These are phyloP conservation scores for Groenewaldozyma auringiensis DNA, from an alignment of 1,139 yeast genomes.

Conservation along the genomic window DNA sequence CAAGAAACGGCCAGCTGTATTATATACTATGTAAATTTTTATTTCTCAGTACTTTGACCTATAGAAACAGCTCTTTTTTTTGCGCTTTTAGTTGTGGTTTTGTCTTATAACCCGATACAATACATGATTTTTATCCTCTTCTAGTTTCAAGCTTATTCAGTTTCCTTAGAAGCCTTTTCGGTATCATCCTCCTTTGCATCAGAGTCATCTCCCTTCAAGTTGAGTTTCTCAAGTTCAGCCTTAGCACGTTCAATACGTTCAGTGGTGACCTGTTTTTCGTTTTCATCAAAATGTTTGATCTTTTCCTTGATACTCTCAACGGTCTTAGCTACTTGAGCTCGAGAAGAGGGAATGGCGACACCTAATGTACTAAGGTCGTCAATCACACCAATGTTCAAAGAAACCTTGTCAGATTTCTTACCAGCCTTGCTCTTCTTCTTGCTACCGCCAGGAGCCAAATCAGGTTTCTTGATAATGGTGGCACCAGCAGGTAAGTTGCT, in stretches of 20 bases:
- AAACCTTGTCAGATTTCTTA: conserved; percentile 40
- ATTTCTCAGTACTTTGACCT: no score
- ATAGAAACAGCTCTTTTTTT: no score
- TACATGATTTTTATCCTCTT: background rate
- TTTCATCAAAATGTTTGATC: conserved; percentile 57
- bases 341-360: conserved; percentile 70
- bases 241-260: conserved; percentile 68
- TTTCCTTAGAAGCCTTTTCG: background rate
- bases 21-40: no score
- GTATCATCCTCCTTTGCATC: conserved; percentile 5
- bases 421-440: conserved; percentile 34
- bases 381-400: conserved; percentile 75
- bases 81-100: no score
- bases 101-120: no score
- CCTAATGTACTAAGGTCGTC: conserved; percentile 70
- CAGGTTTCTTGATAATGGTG: conserved; percentile 50
- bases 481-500: conserved; percentile 50
- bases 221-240: conserved; percentile 61
- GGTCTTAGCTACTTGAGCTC: conserved; percentile 64
- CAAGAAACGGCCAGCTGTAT: no score
- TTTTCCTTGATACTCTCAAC: conserved; percentile 66
- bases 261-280: conserved; percentile 78
- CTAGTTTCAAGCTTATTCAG: background rate
- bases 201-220: conserved; percentile 13
- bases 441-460: conserved; percentile 39